Conservation (phyloP, 768 basidiomycete genomes). For the Nevesoporus exiguus region DNA sequence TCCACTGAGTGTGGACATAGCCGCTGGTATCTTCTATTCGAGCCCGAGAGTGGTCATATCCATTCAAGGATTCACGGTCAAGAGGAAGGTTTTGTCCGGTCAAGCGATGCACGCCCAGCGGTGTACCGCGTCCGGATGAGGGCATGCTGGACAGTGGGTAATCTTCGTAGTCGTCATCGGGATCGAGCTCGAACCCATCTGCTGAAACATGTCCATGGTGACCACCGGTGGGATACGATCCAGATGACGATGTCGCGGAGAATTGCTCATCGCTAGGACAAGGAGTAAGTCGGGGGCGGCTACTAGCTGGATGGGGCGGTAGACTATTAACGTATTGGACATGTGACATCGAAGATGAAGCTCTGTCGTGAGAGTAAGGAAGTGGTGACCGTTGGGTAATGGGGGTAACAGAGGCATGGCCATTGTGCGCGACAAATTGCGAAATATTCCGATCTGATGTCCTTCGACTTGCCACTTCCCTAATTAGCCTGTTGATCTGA, state of each 20-base stretch:
- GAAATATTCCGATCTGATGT: conserved; percentile 62
- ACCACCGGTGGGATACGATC: conserved; percentile 24
- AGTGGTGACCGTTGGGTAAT: conserved; percentile 34
- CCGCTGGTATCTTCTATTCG: conserved; percentile 69
- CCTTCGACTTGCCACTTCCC: conserved; percentile 66
- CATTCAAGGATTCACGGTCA: conserved; percentile 48
- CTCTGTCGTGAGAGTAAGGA: conserved; percentile 36
- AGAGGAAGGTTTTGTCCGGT: conserved; percentile 57
- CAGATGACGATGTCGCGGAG: conserved; percentile 29
- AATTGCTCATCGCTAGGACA: conserved; percentile 40
- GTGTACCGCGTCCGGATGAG: conserved; percentile 72
- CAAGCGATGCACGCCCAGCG: conserved; percentile 55
- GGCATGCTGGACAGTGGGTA: conserved; percentile 50
- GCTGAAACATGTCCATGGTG: conserved; percentile 46
- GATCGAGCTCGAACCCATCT: conserved; percentile 70
- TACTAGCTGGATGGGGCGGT: conserved; percentile 32
- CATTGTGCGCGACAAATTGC: conserved; percentile 42
- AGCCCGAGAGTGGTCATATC: conserved; percentile 56
- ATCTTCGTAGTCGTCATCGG: conserved; percentile 76
- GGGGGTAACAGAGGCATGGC: conserved; percentile 40
- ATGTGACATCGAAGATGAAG: conserved; percentile 35
- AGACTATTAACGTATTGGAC: conserved; percentile 30
- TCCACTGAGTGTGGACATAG: conserved; percentile 62
- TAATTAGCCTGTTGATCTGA: conserved; percentile 84
- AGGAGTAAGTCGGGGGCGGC: conserved; percentile 35